A percentile compares a stretch with the other conserved stretches of the same genome.
Conservation (phyloP, 352 stramenopile species). For the Pythium plurisporium region DNA sequence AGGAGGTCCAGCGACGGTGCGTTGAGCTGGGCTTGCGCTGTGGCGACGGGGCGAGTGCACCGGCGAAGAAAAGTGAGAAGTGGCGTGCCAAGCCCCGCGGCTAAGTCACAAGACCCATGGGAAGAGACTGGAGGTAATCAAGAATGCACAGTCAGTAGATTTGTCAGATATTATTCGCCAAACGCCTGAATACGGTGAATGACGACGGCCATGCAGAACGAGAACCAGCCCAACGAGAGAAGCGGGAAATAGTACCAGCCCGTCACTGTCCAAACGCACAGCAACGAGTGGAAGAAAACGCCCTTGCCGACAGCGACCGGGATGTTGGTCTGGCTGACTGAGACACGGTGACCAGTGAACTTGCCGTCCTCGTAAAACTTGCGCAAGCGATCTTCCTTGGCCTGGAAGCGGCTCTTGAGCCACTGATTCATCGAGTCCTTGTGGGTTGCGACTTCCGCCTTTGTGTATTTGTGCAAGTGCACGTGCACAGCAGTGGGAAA, state of each 20-base stretch:
- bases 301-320: conserved; percentile 17
- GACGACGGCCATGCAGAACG: conserved; percentile 36
- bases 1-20: conserved; percentile 47
- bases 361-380: conserved; percentile 49
- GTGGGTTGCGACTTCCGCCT: conserved; percentile 33
- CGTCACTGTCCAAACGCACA: conserved; percentile 31
- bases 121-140: no score
- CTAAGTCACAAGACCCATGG: no score
- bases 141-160: conserved; percentile 12
- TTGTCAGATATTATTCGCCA: conserved; percentile 20
- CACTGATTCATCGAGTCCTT: conserved; percentile 50
- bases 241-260: conserved; percentile 31
- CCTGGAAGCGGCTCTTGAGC: conserved; percentile 61
- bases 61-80: conserved; percentile 39
- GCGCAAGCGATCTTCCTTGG: conserved; percentile 65
- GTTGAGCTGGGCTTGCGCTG: conserved; percentile 53
- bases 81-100: conserved; percentile 23
- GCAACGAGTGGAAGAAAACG: conserved; percentile 35
- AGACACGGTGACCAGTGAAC: conserved; percentile 15
- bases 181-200: conserved; percentile 51
- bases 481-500: conserved; percentile 72
- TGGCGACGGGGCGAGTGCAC: conserved; percentile 24
- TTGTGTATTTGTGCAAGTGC: conserved; percentile 57
- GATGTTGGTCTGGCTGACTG: conserved; percentile 28
- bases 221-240: conserved; percentile 33